These are phyloP conservation scores for Mortierella sp. DNA, from an alignment of 371 early-diverging fungal species.

Conservation along the genomic window DNA sequence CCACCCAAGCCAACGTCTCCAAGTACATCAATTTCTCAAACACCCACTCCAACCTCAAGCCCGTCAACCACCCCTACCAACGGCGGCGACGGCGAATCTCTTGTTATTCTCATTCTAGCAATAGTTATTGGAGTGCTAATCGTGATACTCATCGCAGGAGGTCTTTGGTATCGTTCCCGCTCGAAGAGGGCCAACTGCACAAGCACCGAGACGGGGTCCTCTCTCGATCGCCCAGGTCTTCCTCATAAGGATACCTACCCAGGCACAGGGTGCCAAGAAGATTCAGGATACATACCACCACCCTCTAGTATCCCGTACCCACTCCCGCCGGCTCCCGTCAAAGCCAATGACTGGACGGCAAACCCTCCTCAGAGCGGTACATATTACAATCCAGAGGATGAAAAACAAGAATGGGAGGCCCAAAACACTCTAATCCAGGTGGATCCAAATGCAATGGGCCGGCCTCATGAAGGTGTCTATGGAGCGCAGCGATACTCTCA, in stretches of 20 bases:
- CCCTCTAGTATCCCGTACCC: neutral
- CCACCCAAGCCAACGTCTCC: neutral
- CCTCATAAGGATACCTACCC: neutral
- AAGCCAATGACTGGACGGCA: neutral
- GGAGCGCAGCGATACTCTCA: neutral
- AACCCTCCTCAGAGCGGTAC: neutral
- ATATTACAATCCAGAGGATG: neutral
- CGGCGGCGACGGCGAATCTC: neutral
- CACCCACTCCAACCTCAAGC: neutral
- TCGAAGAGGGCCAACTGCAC: neutral
- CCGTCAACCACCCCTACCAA: neutral
- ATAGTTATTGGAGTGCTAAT: neutral
- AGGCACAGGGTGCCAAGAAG: neutral
- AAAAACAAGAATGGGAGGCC: neutral
- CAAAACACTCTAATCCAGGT: neutral
- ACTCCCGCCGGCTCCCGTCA: neutral
- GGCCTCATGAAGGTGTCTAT: neutral
- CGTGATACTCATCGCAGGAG: too few relatives aligned
- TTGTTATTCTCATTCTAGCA: neutral
- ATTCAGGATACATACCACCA: neutral
- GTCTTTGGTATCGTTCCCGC: neutral
- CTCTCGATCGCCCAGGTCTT: neutral
- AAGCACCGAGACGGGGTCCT: neutral
- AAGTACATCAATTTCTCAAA: neutral
- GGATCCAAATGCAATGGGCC: neutral